Percentiles rank a stretch among this genome's conserved stretches.
phyloP scores from a whole-genome alignment of 768 basidiomycete species.

The Leucosporidium scottii region DNA sequence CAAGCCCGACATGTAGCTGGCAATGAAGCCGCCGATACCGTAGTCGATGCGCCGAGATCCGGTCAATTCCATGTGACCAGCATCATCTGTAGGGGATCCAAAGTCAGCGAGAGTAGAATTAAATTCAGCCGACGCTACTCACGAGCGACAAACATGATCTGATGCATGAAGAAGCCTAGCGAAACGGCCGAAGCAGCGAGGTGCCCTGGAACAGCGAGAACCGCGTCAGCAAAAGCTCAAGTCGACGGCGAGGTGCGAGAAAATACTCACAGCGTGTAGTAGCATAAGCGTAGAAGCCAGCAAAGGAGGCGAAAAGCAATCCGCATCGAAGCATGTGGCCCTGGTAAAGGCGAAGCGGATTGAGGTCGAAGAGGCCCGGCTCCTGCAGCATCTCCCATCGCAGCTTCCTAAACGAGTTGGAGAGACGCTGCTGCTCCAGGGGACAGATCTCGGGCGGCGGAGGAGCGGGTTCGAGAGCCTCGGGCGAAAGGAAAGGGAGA shows the following conservation, averaged over 20 bases:
- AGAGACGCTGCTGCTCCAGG: conserved; percentile 18
- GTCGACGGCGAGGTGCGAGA: background rate
- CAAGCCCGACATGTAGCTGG: conserved; percentile 82
- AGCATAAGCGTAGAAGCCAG: conserved; percentile 1
- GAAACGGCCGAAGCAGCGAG: conserved; percentile 66
- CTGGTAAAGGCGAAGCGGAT: background rate
- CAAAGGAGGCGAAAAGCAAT: background rate
- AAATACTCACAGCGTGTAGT: background rate
- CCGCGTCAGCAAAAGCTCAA: background rate
- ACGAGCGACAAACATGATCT: conserved; percentile 76
- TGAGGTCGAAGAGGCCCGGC: background rate
- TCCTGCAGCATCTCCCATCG: conserved; percentile 2
- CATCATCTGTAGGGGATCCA: conserved; percentile 54
- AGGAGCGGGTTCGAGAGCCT: conserved; percentile 38
- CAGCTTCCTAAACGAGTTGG: conserved; percentile 25
- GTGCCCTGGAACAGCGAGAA: background rate
- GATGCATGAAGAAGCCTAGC: conserved; percentile 90
- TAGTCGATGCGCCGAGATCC: conserved; percentile 78
- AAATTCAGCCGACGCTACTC: background rate
- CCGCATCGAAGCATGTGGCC: background rate
- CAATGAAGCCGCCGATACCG: conserved; percentile 66
- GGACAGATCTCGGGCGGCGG: conserved; percentile 33
- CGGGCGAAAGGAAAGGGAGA: conserved; percentile 22
- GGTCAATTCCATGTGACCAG: conserved; percentile 90
- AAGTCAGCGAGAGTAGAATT: background rate